These are phyloP conservation scores for Suillus weaverae DNA, from an alignment of 768 basidiomycete species.

Conservation along the genomic window DNA sequence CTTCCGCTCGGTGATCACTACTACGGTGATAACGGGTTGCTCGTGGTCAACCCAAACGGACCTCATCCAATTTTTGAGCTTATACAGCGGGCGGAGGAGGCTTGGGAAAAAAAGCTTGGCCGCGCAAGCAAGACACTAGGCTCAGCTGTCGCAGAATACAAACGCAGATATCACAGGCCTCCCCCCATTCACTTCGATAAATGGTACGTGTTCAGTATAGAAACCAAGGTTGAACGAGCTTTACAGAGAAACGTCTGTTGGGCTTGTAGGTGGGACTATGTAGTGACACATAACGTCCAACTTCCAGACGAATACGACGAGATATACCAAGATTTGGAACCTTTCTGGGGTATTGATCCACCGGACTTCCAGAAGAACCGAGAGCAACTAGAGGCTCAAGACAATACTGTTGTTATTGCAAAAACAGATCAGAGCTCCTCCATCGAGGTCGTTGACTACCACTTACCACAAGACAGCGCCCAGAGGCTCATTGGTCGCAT, in stretches of 20 bases:
- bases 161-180: slow-evolving; percentile 30
- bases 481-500: slow-evolving; percentile 4
- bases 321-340: slow-evolving; percentile 38
- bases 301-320: slow-evolving; percentile 51
- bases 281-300: slow-evolving; percentile 37
- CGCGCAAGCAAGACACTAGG: slow-evolving; percentile 38
- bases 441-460: slow-evolving; percentile 19
- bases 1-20: slow-evolving; percentile 19
- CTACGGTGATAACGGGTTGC: slow-evolving; percentile 28
- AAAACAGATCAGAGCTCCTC: slow-evolving; percentile 16
- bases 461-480: slow-evolving; percentile 7
- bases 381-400: slow-evolving; percentile 19
- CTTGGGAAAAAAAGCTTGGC: slow-evolving; percentile 36
- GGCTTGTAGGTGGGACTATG: slow-evolving; percentile 41
- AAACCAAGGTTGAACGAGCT: not conserved
- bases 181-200: slow-evolving; percentile 45
- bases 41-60: slow-evolving; percentile 35
- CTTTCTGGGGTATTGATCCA: slow-evolving; percentile 39
- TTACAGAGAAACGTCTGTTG: not conserved
- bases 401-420: slow-evolving; percentile 21
- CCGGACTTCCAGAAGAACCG: slow-evolving; percentile 21
- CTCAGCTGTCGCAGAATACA: slow-evolving; percentile 41
- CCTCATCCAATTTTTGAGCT: slow-evolving; percentile 47
- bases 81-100: slow-evolving; percentile 34
- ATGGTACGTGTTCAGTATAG: slow-evolving; percentile 31